A percentile compares a stretch with the other conserved stretches of the same genome.
Conservation (phyloP, 164 flowering plant genomes). For the Akebia trifoliata region DNA sequence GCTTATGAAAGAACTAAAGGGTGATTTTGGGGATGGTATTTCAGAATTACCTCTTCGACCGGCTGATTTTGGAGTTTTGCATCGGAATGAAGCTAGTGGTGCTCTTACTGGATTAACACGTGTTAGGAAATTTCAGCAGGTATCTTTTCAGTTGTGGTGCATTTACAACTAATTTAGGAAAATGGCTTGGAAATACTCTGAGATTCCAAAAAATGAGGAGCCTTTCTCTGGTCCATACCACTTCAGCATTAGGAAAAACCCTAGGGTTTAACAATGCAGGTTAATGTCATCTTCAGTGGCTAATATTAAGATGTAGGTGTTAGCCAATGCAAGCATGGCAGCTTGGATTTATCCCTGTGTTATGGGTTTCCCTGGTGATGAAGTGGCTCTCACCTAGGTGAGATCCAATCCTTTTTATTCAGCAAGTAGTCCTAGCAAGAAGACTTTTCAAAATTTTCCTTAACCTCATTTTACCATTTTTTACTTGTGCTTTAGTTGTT, state of each 20-base stretch:
- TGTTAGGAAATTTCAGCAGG: slow-evolving; percentile 99
- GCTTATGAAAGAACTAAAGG: no score
- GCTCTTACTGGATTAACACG: slow-evolving; percentile 96
- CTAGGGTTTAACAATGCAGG: no score
- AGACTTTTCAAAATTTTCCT: no score
- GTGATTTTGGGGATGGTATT: slow-evolving; percentile 14
- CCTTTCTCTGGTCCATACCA: no score
- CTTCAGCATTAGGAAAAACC: no score
- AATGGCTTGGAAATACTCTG: no score
- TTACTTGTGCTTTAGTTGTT: background rate
- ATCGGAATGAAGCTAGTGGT: slow-evolving; percentile 98
- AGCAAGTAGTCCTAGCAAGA: background rate
- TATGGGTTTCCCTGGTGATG: no score
- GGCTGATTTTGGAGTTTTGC: slow-evolving; percentile 98
- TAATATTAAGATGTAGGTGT: no score
- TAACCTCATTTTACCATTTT: background rate
- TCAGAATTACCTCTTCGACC: slow-evolving; percentile 90
- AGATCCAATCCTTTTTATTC: background rate
- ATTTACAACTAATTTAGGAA: background rate
- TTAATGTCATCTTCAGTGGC: no score
- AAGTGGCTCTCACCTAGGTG: background rate
- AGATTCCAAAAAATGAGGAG: no score
- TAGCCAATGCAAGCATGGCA: no score
- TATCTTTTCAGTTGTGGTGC: slow-evolving; percentile 19
- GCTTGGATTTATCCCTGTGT: no score